phyloP scores from a whole-genome alignment of 352 stramenopile species.

The Phytophthora palmivora region DNA sequence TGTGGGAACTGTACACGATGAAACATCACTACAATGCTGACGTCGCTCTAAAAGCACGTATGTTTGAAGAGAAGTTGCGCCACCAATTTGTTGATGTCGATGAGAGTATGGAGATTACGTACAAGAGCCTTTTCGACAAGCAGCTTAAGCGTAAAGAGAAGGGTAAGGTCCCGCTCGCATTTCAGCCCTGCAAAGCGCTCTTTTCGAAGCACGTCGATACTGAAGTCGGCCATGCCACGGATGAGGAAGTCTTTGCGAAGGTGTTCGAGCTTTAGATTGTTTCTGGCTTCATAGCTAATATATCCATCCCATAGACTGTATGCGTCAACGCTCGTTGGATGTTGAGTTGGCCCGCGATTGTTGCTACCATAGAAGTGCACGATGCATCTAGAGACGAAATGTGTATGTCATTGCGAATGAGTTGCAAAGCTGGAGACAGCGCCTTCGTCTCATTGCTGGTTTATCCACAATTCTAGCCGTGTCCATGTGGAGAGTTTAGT shows the following conservation, averaged over 20 bases:
- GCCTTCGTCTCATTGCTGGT: constrained; percentile 11
- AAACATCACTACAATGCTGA: constrained; percentile 95
- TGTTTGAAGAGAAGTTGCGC: constrained; percentile 90
- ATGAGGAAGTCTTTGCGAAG: constrained; percentile 65
- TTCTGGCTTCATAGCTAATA: constrained; percentile 39
- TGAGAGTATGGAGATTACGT: constrained; percentile 77
- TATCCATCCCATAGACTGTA: constrained; percentile 41
- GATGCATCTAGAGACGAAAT: constrained; percentile 1
- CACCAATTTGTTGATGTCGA: constrained; percentile 80
- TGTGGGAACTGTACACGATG: constrained; percentile 97
- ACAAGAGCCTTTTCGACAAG: constrained; percentile 82
- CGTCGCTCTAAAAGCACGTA: constrained; percentile 90
- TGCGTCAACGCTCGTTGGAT: constrained; percentile 2
- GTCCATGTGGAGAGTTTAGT: constrained; percentile 15
- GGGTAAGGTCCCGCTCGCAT: constrained; percentile 75
- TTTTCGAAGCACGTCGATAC: constrained; percentile 39
- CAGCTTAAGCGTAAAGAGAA: constrained; percentile 89
- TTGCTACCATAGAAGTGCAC: no score
- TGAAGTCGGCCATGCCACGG: constrained; percentile 19
- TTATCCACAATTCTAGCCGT: constrained; percentile 19
- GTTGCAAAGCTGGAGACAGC: constrained; percentile 1
- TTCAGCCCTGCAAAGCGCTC: constrained; percentile 64
- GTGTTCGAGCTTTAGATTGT: constrained; percentile 76
- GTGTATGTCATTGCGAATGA: constrained; percentile 5
- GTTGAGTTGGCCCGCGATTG: not conserved